Evolutionary conservation across 73 alveolate genomes (phyloP).

Genomic region (Uronychia binucleata): DNA sequence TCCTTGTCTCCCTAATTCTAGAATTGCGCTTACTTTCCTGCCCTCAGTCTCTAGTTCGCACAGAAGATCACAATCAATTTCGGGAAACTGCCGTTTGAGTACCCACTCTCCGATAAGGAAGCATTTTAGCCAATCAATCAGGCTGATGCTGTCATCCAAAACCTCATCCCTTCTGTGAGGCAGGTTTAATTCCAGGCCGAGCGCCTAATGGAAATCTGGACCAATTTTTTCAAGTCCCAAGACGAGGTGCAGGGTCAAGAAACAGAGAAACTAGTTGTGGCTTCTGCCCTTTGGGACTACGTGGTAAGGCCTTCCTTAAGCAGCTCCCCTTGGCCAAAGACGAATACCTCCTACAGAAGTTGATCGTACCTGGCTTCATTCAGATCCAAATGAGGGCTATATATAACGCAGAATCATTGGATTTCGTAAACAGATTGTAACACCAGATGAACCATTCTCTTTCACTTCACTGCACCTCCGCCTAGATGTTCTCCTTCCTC

Average conservation of each 20-base stretch:
- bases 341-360: not conserved
- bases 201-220: not conserved
- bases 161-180: not conserved
- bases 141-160: not conserved
- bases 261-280: not conserved
- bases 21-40: not conserved
- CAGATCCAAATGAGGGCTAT: not conserved
- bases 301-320: not conserved
- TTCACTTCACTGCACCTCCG: not conserved
- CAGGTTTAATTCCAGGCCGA: not conserved
- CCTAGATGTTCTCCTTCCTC: not conserved
- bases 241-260: not conserved
- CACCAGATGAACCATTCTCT: not conserved
- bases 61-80: not conserved
- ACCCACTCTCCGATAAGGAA: not conserved
- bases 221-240: not conserved
- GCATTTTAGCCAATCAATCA: not conserved
- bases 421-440: not conserved
- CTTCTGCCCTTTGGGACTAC: not conserved
- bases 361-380: not conserved
- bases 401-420: not conserved
- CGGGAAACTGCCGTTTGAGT: not conserved
- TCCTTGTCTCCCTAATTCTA: not conserved
- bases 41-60: not conserved
- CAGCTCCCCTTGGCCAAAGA: not conserved